Base-by-base conservation (phyloP, 2,329 filamentous ascomycete species). In the Chrysosporium queenslandicum region DNA sequence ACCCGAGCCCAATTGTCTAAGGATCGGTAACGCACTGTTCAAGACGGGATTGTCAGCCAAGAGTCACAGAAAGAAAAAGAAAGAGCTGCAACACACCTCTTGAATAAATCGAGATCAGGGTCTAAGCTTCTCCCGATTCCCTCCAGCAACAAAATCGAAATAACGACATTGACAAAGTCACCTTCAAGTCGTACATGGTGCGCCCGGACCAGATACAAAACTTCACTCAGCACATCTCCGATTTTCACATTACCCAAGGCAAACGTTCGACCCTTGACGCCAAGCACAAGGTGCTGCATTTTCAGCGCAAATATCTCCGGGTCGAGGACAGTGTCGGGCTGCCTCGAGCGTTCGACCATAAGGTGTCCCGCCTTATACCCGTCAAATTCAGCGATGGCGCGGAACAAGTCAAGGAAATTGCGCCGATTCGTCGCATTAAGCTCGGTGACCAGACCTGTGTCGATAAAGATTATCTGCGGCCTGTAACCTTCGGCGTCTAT, bases 131-230 rank as follows among this genome's bases (percentile, higher is more conserved):
- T 79, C 0, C 92, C 92, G 62, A 97, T 98, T 5, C 92, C 92
- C 66, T 98, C 92, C 1, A 98, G 76, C 1, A 98, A 76, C 30
- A 98, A 73, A 50, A 97, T 96, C 55, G 88, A 94, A 54, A 98
- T 85, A 27, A 98, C 91, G 3, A 98, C 92, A 64, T 98, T 98
- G 65, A 98, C 89, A 65, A 97, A 98, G 66, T 98, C 92, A 7
- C 92, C 92, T 68, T 98, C 92, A 47, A 98, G 78, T 7, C 92
- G 79, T 3, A 98, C 92, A 64, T 98, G 92, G 66, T 98, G 92
- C 8, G 76, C 74, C 52, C 92, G 81, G 27, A 98, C 92, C 89
- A 98, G 96, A 54, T 78, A 78, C 41, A 98, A 74, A 0, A 97
- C 92, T 60, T 94, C 80, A 63, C 92, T 89, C 27, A 98, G 71